Base-by-base conservation (phyloP, 257 asterid genomes). In the Pogostemon cablin region DNA sequence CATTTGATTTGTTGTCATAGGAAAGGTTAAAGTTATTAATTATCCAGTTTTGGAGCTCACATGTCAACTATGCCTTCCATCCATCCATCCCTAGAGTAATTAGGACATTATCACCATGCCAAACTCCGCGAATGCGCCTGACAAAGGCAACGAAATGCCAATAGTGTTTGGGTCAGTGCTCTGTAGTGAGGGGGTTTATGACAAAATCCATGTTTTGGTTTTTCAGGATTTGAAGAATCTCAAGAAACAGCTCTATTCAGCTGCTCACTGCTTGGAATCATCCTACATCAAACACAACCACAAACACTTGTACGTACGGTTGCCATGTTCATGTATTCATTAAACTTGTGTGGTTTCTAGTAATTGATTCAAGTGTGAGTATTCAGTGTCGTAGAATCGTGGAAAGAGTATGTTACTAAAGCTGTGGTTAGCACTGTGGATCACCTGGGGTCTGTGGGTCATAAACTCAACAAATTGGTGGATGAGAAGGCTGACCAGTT, bases 371-470 rank as follows among this genome's bases (percentile, higher is more conserved):
- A 20, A 20, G 25, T 20, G 25, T 20, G 25, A 20, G 25, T 20
- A 38, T 11, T 47, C 69, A 90, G 96, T 61, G 85, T 88, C 74
- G 80, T 88, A 43, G 91, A 90, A 44, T 74, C 87, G 1, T 78
- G 86, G 34, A 90, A 80, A 79, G 90, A 88, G 60, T 90, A 88
- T 46, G 87, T 80, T 50, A 82, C 78, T 8, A 82, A 78, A 54
- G 96, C 96, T 70, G 73, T 90, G n/a, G 82, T 88, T 44, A 86
- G 79, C 65, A 88, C 96, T 5, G 96, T 90, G 80, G 96, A 90
- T 71, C 96, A 90, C 74, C 76, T 90, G 83, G 96, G 96, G 15
- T 86, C 87, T 35, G 86, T 86, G 62, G 96, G 96, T 52, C 84
- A 77, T 73, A 86, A 86, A 71, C 84, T 90, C 67, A 82, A 76